Evolutionary conservation across 129 eudicot genomes (phyloP).

Genomic region (Smallanthus sonchifolius): DNA sequence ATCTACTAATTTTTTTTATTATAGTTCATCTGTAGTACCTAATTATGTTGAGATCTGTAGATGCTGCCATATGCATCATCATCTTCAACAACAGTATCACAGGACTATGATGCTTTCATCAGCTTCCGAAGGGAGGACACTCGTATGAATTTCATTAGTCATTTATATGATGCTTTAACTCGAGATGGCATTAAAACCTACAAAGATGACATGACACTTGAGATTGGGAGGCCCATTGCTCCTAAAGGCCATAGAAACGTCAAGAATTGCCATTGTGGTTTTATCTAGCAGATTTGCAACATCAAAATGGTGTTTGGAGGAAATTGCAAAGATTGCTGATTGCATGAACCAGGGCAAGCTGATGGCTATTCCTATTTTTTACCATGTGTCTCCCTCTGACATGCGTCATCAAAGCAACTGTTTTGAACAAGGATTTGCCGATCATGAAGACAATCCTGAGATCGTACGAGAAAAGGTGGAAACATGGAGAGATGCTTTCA

Average conservation of each 20-base stretch:
- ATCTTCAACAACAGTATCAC: neutral
- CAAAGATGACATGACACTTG: slow-evolving; percentile 6
- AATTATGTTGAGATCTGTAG: neutral
- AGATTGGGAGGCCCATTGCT: neutral
- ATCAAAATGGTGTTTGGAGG: slow-evolving; percentile 7
- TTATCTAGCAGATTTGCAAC: neutral
- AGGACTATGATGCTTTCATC: slow-evolving; percentile 4
- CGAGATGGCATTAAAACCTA: neutral
- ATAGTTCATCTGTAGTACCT: neutral
- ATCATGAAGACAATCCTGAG: neutral
- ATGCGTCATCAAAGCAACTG: neutral
- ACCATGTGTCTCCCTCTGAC: neutral
- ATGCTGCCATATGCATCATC: neutral
- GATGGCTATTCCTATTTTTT: neutral
- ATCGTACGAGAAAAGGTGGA: neutral
- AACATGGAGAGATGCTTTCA: neutral
- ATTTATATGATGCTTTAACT: slow-evolving; percentile 1
- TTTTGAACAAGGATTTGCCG: neutral
- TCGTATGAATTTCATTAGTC: slow-evolving; percentile 2
- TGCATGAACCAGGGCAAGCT: neutral
- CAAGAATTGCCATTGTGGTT: neutral
- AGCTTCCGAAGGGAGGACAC: slow-evolving; percentile 2
- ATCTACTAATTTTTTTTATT: too few species aligned
- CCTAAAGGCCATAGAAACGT: neutral
- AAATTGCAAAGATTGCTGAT: neutral